Evolutionary conservation across 352 stramenopile species (phyloP), one percentile per base, ranked within the genome.

Genomic region (Halophytophthora polymorphica): DNA sequence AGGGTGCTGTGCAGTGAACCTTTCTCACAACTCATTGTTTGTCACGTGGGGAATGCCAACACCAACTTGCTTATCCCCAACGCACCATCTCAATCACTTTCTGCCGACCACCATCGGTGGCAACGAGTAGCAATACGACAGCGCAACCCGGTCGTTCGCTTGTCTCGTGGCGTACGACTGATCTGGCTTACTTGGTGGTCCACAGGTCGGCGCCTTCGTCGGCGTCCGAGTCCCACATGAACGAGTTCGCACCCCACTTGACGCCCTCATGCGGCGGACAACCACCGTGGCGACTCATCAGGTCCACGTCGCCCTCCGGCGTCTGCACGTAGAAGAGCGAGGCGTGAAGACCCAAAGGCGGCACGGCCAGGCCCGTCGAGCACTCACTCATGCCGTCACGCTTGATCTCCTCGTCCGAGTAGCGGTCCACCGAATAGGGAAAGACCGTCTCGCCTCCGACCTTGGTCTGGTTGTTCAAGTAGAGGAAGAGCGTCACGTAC

Each of bases 371-470:
- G 3, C 85, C 83, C 2, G 61, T 59, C 6, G 81, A 92, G 64
- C 85, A 95, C 60, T 95, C 83, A 48, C 68, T 60, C 85, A 93
- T 95, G 38, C 84, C 84, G 7, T 64, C 68, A 37, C 84, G 81
- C 33, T 84, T 57, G 41, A 95, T 93, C 14, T 60, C 38, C 35
- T 90, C 77, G 38, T 88, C 68, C 42, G 58, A 85, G 56, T 77
- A 90, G 12, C 81, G 65, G 23, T 93, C 85, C 14, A 83, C 56
- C 41, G 83, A 92, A 63, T 83, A 86, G n/a, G 83, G 96, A 71
- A 99, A 99, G n/a, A 98, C 91, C 0, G 96, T 99, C 69, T 99
- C 90, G 23, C 97, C 97, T 14, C 97, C 97, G 17, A 89, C 43
- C 56, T 97, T 93, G 46, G 86, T 88, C 46, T 98, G 85, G 64